phyloP scores from a whole-genome alignment of 2,329 filamentous ascomycete genomes.

The Ophiostoma novo-ulmi region DNA sequence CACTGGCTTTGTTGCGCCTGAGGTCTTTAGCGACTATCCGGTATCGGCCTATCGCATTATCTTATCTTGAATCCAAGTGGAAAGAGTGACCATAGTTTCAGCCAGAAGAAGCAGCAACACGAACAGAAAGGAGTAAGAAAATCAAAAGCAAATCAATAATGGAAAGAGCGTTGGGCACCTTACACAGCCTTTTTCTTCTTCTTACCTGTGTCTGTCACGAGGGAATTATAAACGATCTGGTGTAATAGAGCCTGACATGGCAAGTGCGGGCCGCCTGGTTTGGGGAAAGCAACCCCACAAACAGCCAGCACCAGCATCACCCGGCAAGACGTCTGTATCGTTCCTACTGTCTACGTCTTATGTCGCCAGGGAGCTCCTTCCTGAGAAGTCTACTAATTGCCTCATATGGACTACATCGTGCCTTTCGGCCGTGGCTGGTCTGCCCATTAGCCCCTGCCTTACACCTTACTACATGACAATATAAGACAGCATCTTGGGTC shows the following conservation, averaged over 20 bases:
- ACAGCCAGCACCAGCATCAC: not conserved
- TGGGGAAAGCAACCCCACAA: not conserved
- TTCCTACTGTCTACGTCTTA: not conserved
- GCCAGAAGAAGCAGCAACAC: not conserved
- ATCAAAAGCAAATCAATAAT: not conserved
- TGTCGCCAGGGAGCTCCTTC: conserved; percentile 6
- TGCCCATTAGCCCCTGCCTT: not conserved
- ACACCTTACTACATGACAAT: not conserved
- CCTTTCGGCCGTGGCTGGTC: not conserved
- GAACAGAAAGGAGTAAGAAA: not conserved
- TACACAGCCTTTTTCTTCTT: not conserved
- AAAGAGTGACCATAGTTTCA: not conserved
- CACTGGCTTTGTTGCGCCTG: not conserved
- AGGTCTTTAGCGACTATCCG: not conserved
- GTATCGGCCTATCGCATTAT: not conserved
- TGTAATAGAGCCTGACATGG: not conserved
- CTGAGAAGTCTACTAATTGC: conserved; percentile 19
- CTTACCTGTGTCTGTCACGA: not conserved
- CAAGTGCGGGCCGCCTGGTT: conserved; percentile 17
- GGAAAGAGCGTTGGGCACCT: not conserved
- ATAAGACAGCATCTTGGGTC: not conserved
- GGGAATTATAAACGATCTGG: not conserved
- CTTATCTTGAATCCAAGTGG: conserved; percentile 6
- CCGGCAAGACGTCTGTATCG: not conserved
- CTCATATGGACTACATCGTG: conserved; percentile 19